Evolutionary conservation across 805 yeast genomes (phyloP).

Genomic region (Kodamaea sagamina): DNA sequence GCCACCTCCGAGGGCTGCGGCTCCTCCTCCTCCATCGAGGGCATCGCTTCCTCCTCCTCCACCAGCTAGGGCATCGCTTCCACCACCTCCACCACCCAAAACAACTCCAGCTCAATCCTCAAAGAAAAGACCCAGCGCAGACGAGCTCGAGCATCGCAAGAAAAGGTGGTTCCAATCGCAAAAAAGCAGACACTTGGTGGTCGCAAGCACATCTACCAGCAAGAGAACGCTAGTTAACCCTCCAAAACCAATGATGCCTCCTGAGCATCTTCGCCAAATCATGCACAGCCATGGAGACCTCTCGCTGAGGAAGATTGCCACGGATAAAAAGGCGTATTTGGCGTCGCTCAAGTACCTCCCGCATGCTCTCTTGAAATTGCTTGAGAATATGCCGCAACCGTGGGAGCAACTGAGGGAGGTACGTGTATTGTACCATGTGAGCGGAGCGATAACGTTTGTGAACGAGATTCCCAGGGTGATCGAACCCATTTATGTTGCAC

Average conservation of each 20-base stretch:
- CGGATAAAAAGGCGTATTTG: constrained; percentile 82
- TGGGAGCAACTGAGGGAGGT: constrained; percentile 92
- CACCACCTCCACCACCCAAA: constrained; percentile 17
- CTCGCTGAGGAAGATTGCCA: constrained; percentile 72
- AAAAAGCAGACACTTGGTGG: constrained; percentile 50
- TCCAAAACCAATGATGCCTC: constrained; percentile 82
- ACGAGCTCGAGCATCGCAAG: constrained; percentile 44
- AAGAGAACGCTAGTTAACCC: constrained; percentile 54
- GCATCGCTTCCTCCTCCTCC: constrained; percentile 12
- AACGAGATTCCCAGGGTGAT: constrained; percentile 90
- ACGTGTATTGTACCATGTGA: constrained; percentile 80
- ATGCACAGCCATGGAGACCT: constrained; percentile 83
- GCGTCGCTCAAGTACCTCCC: constrained; percentile 96
- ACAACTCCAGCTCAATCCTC: constrained; percentile 9
- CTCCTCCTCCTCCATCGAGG: constrained; percentile 17
- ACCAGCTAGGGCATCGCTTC: constrained; percentile 13
- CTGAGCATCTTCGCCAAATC: constrained; percentile 86
- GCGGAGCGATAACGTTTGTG: constrained; percentile 95
- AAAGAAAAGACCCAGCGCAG: constrained; percentile 8
- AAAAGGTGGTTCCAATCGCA: constrained; percentile 65
- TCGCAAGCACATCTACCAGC: constrained; percentile 19
- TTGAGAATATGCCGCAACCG: constrained; percentile 98
- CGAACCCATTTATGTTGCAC: constrained; percentile 88
- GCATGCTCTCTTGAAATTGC: constrained; percentile 83
- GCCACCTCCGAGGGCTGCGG: constrained; percentile 6